Percentiles rank a stretch among this genome's conserved stretches.
phyloP scores from a whole-genome alignment of 2,329 filamentous ascomycete genomes.

The Ascomycota sp. region DNA sequence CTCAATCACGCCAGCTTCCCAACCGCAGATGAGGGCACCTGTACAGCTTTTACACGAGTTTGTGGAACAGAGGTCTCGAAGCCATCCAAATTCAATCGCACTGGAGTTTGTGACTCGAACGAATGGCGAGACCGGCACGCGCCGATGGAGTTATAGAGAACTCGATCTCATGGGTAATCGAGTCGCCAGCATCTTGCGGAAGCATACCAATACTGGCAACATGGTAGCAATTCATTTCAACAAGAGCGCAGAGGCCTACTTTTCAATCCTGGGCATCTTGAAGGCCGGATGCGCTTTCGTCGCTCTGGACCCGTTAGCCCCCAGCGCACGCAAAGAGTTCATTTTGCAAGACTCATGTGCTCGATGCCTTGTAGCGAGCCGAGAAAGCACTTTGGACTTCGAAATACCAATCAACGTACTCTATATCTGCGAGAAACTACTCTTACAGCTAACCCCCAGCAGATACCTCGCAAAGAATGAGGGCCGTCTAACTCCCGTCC shows the following conservation, averaged over 20 bases:
- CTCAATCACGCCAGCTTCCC: constrained; percentile 41
- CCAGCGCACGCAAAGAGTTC: constrained; percentile 49
- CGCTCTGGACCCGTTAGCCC: constrained; percentile 55
- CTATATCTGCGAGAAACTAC: constrained; percentile 8
- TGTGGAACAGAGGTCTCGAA: constrained; percentile 39
- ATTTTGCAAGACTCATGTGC: constrained; percentile 54
- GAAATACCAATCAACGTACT: constrained; percentile 12
- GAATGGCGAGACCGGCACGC: constrained; percentile 17
- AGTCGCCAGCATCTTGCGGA: constrained; percentile 41
- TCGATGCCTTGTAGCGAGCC: constrained; percentile 35
- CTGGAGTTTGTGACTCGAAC: constrained; percentile 50
- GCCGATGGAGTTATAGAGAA: constrained; percentile 51
- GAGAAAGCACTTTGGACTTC: constrained; percentile 10
- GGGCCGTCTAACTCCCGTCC: constrained; percentile 5
- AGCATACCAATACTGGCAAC: constrained; percentile 26
- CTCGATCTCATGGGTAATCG: constrained; percentile 49
- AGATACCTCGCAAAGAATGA: not conserved
- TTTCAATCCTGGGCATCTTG: constrained; percentile 58
- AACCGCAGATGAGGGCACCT: constrained; percentile 31
- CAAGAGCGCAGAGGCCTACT: constrained; percentile 67
- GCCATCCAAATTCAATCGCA: constrained; percentile 37
- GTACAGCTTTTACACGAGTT: constrained; percentile 52
- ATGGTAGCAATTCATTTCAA: constrained; percentile 62
- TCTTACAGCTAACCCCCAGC: constrained; percentile 7
- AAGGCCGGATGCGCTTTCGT: constrained; percentile 68